Conservation (phyloP, 163 green algal species). For the Volvox carteri region DNA sequence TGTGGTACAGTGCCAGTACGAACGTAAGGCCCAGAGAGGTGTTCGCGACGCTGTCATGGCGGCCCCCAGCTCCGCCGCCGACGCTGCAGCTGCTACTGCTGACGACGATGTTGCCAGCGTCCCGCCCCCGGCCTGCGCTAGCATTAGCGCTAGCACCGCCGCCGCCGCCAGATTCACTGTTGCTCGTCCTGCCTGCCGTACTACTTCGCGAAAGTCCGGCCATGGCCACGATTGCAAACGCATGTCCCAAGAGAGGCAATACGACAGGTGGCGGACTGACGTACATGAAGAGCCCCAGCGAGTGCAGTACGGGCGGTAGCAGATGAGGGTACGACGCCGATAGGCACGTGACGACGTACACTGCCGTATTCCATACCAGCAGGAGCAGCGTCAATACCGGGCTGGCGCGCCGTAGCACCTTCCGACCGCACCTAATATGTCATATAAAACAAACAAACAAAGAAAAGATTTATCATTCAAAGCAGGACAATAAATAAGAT, state of each 20-base stretch:
- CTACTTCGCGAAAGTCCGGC: conserved; percentile 34
- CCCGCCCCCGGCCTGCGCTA: not conserved
- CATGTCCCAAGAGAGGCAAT: conserved; percentile 43
- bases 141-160: not conserved
- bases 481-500: too few species aligned
- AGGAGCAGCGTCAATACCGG: conserved; percentile 30
- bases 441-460: too few species aligned
- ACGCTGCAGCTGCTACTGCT: not conserved
- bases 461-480: too few species aligned
- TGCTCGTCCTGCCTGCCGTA: conserved; percentile 9
- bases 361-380: conserved; percentile 51
- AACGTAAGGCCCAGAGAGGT: conserved; percentile 10
- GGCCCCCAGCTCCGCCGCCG: not conserved
- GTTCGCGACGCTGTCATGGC: not conserved
- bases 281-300: conserved; percentile 55
- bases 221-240: not conserved
- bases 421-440: conserved; percentile 57
- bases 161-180: not conserved
- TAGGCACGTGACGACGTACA: conserved; percentile 49
- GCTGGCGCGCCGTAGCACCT: conserved; percentile 9
- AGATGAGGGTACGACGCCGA: conserved; percentile 26
- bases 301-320: conserved; percentile 46
- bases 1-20: conserved; percentile 37
- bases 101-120: too few species aligned
- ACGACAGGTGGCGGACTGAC: conserved; percentile 33